phyloP scores from a whole-genome alignment of 164 flowering plant species.

The Liriodendron chinense region DNA sequence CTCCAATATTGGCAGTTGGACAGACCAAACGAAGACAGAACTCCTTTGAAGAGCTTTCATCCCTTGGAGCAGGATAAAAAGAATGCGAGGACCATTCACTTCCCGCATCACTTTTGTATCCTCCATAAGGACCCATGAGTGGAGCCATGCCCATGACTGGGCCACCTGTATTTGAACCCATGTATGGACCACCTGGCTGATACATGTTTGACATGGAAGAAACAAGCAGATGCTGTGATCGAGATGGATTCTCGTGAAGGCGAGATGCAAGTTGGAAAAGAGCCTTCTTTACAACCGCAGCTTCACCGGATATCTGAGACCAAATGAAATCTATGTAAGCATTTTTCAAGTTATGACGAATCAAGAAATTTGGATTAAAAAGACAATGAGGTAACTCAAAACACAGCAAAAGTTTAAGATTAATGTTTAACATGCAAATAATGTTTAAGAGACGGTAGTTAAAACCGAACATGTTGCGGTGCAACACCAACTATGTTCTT shows the following conservation, averaged over 20 bases:
- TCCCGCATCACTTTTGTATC: constrained; percentile 63
- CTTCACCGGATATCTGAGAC: constrained; percentile 66
- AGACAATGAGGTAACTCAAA: neutral
- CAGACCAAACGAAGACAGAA: constrained; percentile 78
- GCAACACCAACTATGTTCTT: no score
- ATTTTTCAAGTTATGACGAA: neutral
- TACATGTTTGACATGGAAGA: constrained; percentile 46
- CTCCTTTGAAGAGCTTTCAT: constrained; percentile 70
- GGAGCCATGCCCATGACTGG: constrained; percentile 78
- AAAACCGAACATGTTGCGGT: neutral
- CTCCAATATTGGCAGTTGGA: constrained; percentile 75
- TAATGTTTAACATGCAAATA: neutral
- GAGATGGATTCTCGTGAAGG: constrained; percentile 86
- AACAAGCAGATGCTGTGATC: constrained; percentile 74
- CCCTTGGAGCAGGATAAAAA: constrained; percentile 59
- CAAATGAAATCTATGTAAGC: neutral
- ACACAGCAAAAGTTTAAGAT: neutral
- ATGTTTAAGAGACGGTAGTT: neutral
- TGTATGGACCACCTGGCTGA: constrained; percentile 49
- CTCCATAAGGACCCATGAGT: constrained; percentile 66
- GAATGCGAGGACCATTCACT: constrained; percentile 70
- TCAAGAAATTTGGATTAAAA: neutral
- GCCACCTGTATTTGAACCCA: constrained; percentile 56
- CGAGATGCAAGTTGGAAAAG: constrained; percentile 67
- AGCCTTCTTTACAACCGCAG: constrained; percentile 66